Conservation (phyloP, 2,329 filamentous ascomycete species). For the Pseudogymnoascus sp. region DNA sequence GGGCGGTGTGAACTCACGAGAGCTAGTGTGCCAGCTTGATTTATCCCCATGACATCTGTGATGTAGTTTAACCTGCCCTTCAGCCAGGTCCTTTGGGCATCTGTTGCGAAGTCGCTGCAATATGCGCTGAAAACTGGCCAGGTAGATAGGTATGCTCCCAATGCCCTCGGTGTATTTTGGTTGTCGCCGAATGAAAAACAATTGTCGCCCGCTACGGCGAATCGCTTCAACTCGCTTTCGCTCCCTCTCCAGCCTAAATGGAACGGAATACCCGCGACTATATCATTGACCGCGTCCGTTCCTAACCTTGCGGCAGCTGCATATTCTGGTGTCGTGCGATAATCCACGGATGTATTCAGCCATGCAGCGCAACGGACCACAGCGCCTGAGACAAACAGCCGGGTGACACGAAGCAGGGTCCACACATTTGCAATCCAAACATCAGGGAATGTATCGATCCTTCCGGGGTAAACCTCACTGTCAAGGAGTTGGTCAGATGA, state of each 20-base stretch:
- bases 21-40: constrained; percentile 49
- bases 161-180: constrained; percentile 40
- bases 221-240: constrained; percentile 32
- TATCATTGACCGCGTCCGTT: constrained; percentile 48
- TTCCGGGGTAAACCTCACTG: constrained; percentile 53
- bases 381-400: constrained; percentile 48
- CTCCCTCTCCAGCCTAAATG: constrained; percentile 52
- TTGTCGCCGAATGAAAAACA: constrained; percentile 45
- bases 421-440: constrained; percentile 51
- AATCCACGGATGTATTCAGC: constrained; percentile 53
- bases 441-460: constrained; percentile 53
- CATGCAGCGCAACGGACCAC: constrained; percentile 54
- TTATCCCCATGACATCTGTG: constrained; percentile 48
- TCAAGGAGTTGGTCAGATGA: constrained; percentile 44
- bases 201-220: constrained; percentile 28
- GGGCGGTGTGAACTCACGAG: constrained; percentile 36
- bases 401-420: constrained; percentile 48
- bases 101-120: constrained; percentile 52
- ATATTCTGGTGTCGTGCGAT: constrained; percentile 56
- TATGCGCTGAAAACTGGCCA: constrained; percentile 51
- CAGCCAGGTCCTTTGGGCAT: constrained; percentile 50
- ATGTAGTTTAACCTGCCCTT: constrained; percentile 48
- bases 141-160: constrained; percentile 52
- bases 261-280: constrained; percentile 55
- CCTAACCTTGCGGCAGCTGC: constrained; percentile 46